phyloP scores from a whole-genome alignment of 306 rosid species.

The Carpinus viminea region DNA sequence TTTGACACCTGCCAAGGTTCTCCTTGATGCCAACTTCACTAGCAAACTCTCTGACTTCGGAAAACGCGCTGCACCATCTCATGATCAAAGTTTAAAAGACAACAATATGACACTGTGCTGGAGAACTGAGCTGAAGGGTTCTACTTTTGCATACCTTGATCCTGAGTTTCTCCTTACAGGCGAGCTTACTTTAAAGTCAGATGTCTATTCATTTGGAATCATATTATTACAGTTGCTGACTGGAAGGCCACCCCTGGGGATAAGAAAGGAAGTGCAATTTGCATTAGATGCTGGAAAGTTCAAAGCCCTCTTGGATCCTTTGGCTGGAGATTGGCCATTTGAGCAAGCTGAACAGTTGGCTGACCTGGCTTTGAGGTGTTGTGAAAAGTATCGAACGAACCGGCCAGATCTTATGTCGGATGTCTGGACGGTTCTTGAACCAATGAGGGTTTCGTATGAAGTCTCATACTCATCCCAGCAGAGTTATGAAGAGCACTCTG shows the following conservation, averaged over 20 bases:
- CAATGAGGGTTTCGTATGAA: conserved; percentile 67
- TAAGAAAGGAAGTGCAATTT: conserved; percentile 54
- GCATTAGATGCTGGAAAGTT: conserved; percentile 59
- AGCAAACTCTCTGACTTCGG: conserved; percentile 90
- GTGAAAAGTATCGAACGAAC: conserved; percentile 55
- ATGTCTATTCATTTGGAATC: conserved; percentile 91
- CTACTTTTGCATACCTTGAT: conserved; percentile 60
- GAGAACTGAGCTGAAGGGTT: conserved; percentile 68
- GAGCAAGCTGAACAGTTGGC: conserved; percentile 64
- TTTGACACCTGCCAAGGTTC: conserved; percentile 75
- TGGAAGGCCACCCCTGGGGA: conserved; percentile 67
- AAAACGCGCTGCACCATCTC: conserved; percentile 50
- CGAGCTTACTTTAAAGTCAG: conserved; percentile 80
- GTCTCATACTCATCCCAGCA: conserved; percentile 36
- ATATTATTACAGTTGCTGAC: conserved; percentile 62
- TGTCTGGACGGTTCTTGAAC: conserved; percentile 76
- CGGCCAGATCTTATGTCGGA: conserved; percentile 72
- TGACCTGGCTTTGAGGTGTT: conserved; percentile 77
- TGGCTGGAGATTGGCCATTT: conserved; percentile 95
- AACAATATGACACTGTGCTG: conserved; percentile 39
- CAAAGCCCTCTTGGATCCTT: conserved; percentile 66
- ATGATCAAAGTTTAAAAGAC: conserved; percentile 35
- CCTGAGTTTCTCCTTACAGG: conserved; percentile 74
- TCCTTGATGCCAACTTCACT: conserved; percentile 68
- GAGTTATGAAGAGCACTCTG: conserved; percentile 51